Evolutionary conservation across 2,329 filamentous ascomycete species (phyloP), one percentile per base, ranked within the genome.

Genomic region (Calonectria montana): DNA sequence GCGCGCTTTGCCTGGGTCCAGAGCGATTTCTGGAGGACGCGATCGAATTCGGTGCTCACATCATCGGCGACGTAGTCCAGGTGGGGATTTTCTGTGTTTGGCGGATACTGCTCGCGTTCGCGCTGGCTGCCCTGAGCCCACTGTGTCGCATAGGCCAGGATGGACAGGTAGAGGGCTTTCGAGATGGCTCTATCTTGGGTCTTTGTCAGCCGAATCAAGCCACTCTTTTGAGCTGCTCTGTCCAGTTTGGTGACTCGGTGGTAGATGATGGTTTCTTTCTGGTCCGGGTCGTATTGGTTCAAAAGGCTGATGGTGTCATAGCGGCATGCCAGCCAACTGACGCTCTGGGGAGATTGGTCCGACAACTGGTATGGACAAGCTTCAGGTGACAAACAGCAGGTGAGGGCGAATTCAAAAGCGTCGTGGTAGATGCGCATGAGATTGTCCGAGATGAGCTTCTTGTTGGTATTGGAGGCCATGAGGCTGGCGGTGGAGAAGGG

Each of bases 61-160:
- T 75, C 74, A 23, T 77, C 76, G 37, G 27, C 21, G 47, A 71
- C 10, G 35, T 21, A 74, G 25, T 76, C 75, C 3, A 75, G 74
- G 55, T 71, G 69, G 72, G 73, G 74, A 35, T 50, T 73, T 15
- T 77, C 69, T 47, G 75, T 53, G 23, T 41, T 74, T n/a, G 71
- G 70, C 18, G 74, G 73, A 18, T 75, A 77, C 47, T 73, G 73
- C 29, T 78, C 76, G 57, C 74, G 69, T 65, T 76, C 75, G n/a
- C 75, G 75, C 39, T 78, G 76, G 18, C 76, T 78, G 2, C 75
- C 76, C 57, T 78, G 76, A 12, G 76, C 76, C 76, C 88, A 89
- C 72, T 89, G 88, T 1, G 87, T 85, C 2, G 88, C 86, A 76
- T 89, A 89, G 0, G 88, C 85, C 81, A 88, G 86, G 57, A 89